phyloP scores from a whole-genome alignment of 2,329 filamentous ascomycete species.

The Microthyrium microscopicum region DNA sequence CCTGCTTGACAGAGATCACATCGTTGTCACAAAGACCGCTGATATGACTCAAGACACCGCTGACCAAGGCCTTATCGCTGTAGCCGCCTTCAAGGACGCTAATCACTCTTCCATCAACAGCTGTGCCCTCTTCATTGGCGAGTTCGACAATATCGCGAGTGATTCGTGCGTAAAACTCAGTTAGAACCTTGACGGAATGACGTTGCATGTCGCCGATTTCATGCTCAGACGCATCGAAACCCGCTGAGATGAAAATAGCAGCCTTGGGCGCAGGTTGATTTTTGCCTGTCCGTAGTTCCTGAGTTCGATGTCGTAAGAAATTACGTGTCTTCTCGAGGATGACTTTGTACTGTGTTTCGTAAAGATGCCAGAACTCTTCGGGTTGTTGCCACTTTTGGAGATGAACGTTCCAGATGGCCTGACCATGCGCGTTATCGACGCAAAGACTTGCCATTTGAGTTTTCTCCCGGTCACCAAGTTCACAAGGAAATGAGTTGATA shows the following conservation, averaged over 20 bases:
- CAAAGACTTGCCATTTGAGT: slow-evolving; percentile 88
- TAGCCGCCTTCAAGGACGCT: slow-evolving; percentile 95
- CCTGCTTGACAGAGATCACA: slow-evolving; percentile 12
- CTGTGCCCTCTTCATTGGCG: slow-evolving; percentile 60
- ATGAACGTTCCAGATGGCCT: slow-evolving; percentile 93
- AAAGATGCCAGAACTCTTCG: slow-evolving; percentile 76
- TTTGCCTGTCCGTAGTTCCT: slow-evolving; percentile 37
- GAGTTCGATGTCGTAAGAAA: slow-evolving; percentile 60
- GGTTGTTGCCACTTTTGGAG: slow-evolving; percentile 71
- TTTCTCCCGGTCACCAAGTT: slow-evolving; percentile 83
- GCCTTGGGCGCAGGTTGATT: slow-evolving; percentile 53
- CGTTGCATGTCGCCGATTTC: slow-evolving; percentile 87
- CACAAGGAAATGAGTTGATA: slow-evolving; percentile 96
- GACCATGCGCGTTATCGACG: slow-evolving; percentile 83
- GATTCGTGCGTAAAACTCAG: slow-evolving; percentile 86
- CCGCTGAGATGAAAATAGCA: slow-evolving; percentile 87
- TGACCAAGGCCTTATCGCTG: slow-evolving; percentile 76
- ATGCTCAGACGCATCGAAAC: slow-evolving; percentile 94
- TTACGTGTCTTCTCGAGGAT: slow-evolving; percentile 65
- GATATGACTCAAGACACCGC: slow-evolving; percentile 78
- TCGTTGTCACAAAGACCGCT: slow-evolving; percentile 56
- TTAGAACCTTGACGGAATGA: slow-evolving; percentile 89
- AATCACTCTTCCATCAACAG: slow-evolving; percentile 69
- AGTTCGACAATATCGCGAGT: slow-evolving; percentile 71
- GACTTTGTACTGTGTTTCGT: slow-evolving; percentile 59